Base-by-base conservation (phyloP, 768 basidiomycete species). In the Thelephora ganbajun region DNA sequence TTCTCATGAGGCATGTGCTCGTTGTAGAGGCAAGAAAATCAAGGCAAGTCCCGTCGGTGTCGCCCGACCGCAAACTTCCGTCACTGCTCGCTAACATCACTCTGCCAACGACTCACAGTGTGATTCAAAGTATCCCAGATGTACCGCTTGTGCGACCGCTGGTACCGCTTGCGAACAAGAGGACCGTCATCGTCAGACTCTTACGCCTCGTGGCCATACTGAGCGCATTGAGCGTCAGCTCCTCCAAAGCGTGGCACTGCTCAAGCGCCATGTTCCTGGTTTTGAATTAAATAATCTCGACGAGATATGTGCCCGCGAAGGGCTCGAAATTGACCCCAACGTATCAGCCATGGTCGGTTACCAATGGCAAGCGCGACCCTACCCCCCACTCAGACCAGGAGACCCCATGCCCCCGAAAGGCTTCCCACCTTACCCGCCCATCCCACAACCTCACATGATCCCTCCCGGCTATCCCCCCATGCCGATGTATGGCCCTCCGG, bases 11-110 rank as follows among this genome's bases (percentile, higher is more conserved):
- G 87, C 88, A 53, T 91, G 88, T 71, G 82, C 88, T 54, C 76
- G 88, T 63, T 91, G 88, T 74, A 84, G 88, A 76, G 83, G 80
- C 70, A 90, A 91, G 79, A 91, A 91, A 83, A 91, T 91, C 69
- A 91, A 91, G 85, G 63, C 63, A 65, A 65, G 63, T 64, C 62
- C 64, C 64, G 63, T 69, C 70, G 71, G 69, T 67, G 66, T 64
- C 66, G 66, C 73, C 80, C 83, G 81, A 77, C 80, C 81, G 83
- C 82, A 84, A 83, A 74, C 81, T 80, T 82, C 62, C 59, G 54
- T 79, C 66, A 64, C 63, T 62, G 64, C 67, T 63, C 66, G 61
- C 63, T 61, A 58, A 64, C 62, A 47, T 54, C 45, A 54, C 57
- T 49, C 56, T 54, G 23, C 36, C 53, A 52, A 48, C 57, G 13